Evolutionary conservation across 345 rosid genomes (phyloP).

Genomic region (Clarkia xantiana): DNA sequence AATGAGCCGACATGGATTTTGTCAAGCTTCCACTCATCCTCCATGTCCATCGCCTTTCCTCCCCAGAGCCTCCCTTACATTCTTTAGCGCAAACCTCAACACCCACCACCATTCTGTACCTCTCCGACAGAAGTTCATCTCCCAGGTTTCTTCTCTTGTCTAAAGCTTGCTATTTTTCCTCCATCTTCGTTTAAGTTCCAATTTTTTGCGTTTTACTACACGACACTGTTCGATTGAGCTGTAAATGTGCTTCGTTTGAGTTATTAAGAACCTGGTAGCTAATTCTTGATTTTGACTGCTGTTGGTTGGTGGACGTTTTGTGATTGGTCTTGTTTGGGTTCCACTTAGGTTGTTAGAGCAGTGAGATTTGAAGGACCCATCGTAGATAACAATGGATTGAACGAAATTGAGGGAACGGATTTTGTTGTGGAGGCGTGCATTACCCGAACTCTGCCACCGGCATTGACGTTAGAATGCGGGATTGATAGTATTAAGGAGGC

Average conservation of each 20-base stretch:
- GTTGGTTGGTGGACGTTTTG: too few species aligned
- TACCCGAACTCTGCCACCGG: conserved; percentile 62
- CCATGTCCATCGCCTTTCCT: neutral
- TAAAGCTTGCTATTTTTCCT: neutral
- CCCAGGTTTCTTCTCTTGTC: neutral
- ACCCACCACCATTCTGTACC: neutral
- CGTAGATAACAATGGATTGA: conserved; percentile 17
- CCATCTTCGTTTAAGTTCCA: neutral
- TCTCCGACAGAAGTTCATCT: neutral
- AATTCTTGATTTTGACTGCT: too few species aligned
- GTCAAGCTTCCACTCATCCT: neutral
- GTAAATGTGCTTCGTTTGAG: too few species aligned
- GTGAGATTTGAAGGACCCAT: conserved; percentile 50
- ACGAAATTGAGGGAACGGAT: conserved; percentile 27
- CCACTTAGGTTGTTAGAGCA: conserved; percentile 23
- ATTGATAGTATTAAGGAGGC: conserved; percentile 41
- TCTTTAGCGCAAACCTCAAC: neutral
- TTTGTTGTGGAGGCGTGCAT: conserved; percentile 48
- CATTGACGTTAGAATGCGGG: conserved; percentile 63
- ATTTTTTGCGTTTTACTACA: neutral
- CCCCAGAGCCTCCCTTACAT: neutral
- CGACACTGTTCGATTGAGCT: too few species aligned
- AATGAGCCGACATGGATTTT: neutral
- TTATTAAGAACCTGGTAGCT: too few species aligned
- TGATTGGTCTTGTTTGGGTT: neutral